These are phyloP conservation scores for Megacollybia marginata DNA, from an alignment of 768 basidiomycete genomes.

Conservation along the genomic window DNA sequence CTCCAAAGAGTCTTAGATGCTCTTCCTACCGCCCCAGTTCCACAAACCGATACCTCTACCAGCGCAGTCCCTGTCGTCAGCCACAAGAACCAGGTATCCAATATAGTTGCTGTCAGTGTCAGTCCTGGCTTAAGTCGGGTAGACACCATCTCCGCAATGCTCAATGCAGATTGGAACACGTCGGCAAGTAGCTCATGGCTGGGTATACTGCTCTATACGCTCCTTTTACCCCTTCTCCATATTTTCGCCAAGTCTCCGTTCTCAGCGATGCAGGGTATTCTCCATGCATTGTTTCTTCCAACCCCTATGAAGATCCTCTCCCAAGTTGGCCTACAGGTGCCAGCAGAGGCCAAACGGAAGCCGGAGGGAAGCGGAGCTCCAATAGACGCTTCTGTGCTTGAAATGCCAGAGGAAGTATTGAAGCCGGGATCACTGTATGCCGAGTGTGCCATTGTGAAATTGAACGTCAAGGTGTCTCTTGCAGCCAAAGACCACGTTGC, in stretches of 20 bases:
- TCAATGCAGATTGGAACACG: constrained; percentile 39
- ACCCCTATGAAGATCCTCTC: constrained; percentile 62
- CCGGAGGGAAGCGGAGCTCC: constrained; percentile 7
- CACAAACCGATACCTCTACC: constrained; percentile 30
- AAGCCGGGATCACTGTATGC: constrained; percentile 74
- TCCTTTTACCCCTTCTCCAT: constrained; percentile 55
- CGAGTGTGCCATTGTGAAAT: constrained; percentile 60
- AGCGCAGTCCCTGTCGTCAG: constrained; percentile 33
- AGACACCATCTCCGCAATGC: constrained; percentile 55
- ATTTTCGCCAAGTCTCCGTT: constrained; percentile 63
- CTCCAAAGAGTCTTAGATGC: constrained; percentile 82
- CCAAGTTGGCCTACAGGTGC: constrained; percentile 11
- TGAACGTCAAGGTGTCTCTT: constrained; percentile 24
- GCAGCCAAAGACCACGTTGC: not conserved
- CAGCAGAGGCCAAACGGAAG: constrained; percentile 2
- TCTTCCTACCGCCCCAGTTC: constrained; percentile 56
- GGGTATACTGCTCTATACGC: constrained; percentile 44
- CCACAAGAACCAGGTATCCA: constrained; percentile 48
- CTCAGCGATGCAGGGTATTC: constrained; percentile 62
- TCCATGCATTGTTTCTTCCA: constrained; percentile 78
- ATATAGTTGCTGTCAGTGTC: constrained; percentile 68
- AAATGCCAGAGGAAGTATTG: constrained; percentile 50
- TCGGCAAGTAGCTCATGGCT: constrained; percentile 28
- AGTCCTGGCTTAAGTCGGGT: constrained; percentile 71
- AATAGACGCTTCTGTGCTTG: constrained; percentile 7